These are phyloP conservation scores for Discostella pseudostelligera DNA, from an alignment of 108 stramenopile genomes.

Conservation along the genomic window DNA sequence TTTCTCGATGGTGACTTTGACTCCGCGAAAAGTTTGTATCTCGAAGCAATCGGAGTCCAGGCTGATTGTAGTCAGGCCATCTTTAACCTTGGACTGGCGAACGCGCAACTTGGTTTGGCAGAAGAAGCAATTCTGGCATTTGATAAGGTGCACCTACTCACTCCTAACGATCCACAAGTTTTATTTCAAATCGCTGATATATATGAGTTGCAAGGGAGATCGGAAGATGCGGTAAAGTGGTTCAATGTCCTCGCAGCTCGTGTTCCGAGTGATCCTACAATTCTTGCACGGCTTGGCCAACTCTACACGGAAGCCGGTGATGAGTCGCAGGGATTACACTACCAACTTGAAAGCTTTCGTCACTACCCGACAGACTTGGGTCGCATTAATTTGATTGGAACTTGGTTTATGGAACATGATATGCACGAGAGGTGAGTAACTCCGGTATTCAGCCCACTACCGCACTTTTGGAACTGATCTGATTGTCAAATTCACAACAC, in stretches of 20 bases:
- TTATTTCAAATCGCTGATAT: slow-evolving; percentile 86
- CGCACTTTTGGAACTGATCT: background rate
- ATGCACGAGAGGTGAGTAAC: slow-evolving; percentile 82
- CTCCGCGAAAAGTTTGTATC: slow-evolving; percentile 77
- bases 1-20: slow-evolving; percentile 62
- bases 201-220: slow-evolving; percentile 55
- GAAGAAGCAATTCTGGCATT: slow-evolving; percentile 81
- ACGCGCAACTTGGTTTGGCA: slow-evolving; percentile 49
- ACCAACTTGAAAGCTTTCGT: slow-evolving; percentile 73
- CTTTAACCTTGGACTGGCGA: slow-evolving; percentile 83
- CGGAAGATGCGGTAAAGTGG: slow-evolving; percentile 57
- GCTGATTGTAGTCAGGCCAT: slow-evolving; percentile 88
- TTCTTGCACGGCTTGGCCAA: slow-evolving; percentile 73
- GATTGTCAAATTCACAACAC: background rate
- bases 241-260: slow-evolving; percentile 82
- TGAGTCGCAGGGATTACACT: slow-evolving; percentile 70
- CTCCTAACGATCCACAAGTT: slow-evolving; percentile 82
- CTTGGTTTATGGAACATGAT: slow-evolving; percentile 88
- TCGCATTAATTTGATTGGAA: slow-evolving; percentile 83
- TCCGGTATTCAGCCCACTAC: background rate
- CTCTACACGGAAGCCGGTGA: slow-evolving; percentile 60
- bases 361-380: slow-evolving; percentile 85
- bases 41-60: slow-evolving; percentile 89
- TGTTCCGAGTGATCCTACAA: slow-evolving; percentile 70
- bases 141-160: slow-evolving; percentile 82